phyloP scores from a whole-genome alignment of 1,284 basidiomycete species.

The Psilocybe mexicana region DNA sequence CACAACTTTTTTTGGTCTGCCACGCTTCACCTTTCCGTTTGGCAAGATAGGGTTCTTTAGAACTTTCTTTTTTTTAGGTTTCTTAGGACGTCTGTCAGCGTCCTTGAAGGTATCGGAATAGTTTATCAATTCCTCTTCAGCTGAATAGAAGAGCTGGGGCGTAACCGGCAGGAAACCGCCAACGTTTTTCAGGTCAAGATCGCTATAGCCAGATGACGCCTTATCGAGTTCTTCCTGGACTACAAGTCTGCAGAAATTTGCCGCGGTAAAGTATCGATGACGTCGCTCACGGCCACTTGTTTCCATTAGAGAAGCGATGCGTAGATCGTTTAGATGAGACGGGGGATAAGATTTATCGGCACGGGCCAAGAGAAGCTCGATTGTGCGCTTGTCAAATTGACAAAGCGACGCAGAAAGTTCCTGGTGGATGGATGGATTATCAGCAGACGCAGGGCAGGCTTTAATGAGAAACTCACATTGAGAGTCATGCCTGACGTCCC shows the following conservation, averaged over 20 bases:
- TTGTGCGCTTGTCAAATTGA: constrained; percentile 74
- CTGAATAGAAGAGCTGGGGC: constrained; percentile 53
- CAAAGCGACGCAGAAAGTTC: constrained; percentile 65
- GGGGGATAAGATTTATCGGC: constrained; percentile 66
- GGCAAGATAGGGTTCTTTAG: constrained; percentile 42
- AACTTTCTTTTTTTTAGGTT: constrained; percentile 27
- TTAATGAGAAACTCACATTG: constrained; percentile 45
- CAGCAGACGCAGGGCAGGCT: background rate
- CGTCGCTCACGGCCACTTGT: constrained; percentile 78
- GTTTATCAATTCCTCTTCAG: constrained; percentile 37
- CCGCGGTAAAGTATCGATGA: constrained; percentile 74
- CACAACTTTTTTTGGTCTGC: constrained; percentile 35
- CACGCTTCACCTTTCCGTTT: constrained; percentile 44
- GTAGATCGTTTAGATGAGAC: constrained; percentile 67
- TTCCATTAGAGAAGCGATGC: constrained; percentile 69
- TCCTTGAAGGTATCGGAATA: constrained; percentile 53
- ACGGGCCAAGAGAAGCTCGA: constrained; percentile 74
- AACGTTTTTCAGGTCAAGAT: constrained; percentile 47
- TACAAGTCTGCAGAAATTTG: constrained; percentile 57
- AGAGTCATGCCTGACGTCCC: constrained; percentile 70
- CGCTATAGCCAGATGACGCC: constrained; percentile 38
- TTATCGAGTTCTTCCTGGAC: constrained; percentile 60
- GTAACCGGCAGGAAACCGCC: constrained; percentile 54
- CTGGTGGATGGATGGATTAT: constrained; percentile 37
- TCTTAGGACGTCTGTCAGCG: constrained; percentile 23